Evolutionary conservation across 495 filamentous ascomycete genomes (phyloP), one percentile per base, ranked within the genome.

Genomic region (Tuber calosporum): DNA sequence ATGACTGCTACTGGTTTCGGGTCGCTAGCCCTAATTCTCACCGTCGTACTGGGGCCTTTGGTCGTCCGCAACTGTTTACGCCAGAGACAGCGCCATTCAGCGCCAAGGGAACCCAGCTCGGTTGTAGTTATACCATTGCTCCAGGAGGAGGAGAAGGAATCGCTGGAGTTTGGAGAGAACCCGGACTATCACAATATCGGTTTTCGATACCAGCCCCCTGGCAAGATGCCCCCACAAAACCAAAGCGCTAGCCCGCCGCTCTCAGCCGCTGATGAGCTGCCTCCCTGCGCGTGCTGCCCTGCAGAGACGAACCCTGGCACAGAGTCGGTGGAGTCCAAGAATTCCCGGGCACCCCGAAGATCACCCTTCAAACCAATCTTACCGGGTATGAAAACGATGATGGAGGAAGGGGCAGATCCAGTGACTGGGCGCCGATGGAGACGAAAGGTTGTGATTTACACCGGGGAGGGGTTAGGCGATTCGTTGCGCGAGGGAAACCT

Each of bases 321-420:
- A 62, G 26, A 62, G 26, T 34, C 53, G 26, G 53, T 62, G 53
- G 53, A 26, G 53, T 62, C 26, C 26, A 34, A 15, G 19, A 62
- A 62, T 17, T 34, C 53, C 1, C 26, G 26, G 13, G 26, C 5
- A 26, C 53, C 43, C 7, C 70, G 76, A 48, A 73, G 76, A 26
- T 78, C 76, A 22, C 76, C 76, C 2, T 78, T 78, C 22, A 78
- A 78, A 30, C 76, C 76, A n/a, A 42, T 78, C 20, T 30, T 78
- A 40, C 76, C 76, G 11, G 76, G 76, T 26, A 78, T 78, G 76
- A 74, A 74, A 70, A 78, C 76, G 20, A 77, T 69, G 26, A 77
- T 71, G 74, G 75, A 78, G 26, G 76, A 74, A 66, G 71, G 74
- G n/a, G 41, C 69, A 30, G 76, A 78, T n/a, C 76, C 75, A 13